Conservation (phyloP, 768 basidiomycete genomes). For the Botryobasidium botryosum region DNA sequence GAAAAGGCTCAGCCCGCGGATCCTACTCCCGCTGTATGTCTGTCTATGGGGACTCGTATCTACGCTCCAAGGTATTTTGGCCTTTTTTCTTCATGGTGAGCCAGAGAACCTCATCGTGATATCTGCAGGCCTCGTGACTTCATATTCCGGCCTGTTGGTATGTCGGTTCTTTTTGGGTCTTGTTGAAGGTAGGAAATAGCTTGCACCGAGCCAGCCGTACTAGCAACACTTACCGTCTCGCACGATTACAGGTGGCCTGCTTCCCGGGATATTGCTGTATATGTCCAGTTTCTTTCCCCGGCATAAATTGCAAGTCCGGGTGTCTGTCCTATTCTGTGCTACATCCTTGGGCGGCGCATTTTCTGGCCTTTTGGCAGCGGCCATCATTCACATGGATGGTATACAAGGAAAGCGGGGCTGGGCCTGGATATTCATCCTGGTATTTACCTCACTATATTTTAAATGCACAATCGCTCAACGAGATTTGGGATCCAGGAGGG, state of each 20-base stretch:
- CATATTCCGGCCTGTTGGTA: slow-evolving; percentile 15
- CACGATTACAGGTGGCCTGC: slow-evolving; percentile 1
- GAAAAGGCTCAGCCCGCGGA: slow-evolving; percentile 19
- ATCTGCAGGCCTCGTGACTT: slow-evolving; percentile 18
- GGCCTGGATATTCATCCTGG: too few relatives aligned
- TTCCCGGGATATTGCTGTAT: neutral
- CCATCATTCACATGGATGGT: neutral
- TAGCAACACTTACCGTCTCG: neutral
- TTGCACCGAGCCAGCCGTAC: neutral
- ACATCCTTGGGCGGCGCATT: slow-evolving; percentile 1
- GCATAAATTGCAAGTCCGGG: neutral
- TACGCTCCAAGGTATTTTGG: slow-evolving; percentile 45
- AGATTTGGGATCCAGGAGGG: neutral
- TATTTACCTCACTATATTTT: neutral
- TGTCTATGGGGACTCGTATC: slow-evolving; percentile 50
- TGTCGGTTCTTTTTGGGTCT: slow-evolving; percentile 17
- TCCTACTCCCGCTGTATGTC: slow-evolving; percentile 43
- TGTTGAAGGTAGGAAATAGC: slow-evolving; percentile 16
- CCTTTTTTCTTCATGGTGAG: too few relatives aligned
- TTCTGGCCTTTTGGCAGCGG: neutral
- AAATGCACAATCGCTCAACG: too few relatives aligned
- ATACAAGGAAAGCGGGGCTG: neutral
- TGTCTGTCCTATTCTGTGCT: neutral
- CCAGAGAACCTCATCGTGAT: too few relatives aligned
- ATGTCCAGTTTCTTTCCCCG: slow-evolving; percentile 1